Conservation (phyloP, 176 grass and related monocot species). For the Cymbopogon citratus region DNA sequence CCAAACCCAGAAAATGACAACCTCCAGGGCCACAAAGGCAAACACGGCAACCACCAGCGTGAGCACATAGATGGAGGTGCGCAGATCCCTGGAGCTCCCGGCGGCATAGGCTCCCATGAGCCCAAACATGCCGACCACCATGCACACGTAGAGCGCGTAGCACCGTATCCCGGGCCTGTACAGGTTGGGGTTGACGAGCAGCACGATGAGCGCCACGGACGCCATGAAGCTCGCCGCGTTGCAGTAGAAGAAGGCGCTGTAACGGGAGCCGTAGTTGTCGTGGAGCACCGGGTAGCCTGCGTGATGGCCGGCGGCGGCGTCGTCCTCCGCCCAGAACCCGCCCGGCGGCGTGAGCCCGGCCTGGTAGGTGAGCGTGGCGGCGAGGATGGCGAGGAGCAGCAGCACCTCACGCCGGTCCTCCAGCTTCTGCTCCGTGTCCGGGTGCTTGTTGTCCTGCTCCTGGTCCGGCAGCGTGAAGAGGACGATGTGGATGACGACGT, state of each 20-base stretch:
- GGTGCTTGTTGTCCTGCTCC: slow-evolving; percentile 8
- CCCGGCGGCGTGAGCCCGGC: slow-evolving; percentile 47
- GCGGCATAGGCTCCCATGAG: slow-evolving; percentile 47
- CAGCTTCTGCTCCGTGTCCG: background rate
- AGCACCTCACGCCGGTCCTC: slow-evolving; percentile 23
- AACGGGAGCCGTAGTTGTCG: background rate
- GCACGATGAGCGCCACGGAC: slow-evolving; percentile 36
- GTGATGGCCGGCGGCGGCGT: background rate
- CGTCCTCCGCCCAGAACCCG: slow-evolving; percentile 22
- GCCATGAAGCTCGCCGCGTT: slow-evolving; percentile 49
- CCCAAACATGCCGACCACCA: slow-evolving; percentile 20
- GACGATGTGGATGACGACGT: slow-evolving; percentile 36
- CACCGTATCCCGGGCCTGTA: slow-evolving; percentile 22
- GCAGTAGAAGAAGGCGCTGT: slow-evolving; percentile 51
- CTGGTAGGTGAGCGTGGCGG: slow-evolving; percentile 44
- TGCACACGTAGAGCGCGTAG: slow-evolving; percentile 36
- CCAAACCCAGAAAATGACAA: background rate
- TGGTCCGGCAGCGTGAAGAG: slow-evolving; percentile 36
- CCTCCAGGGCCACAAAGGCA: slow-evolving; percentile 7
- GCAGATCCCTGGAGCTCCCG: slow-evolving; percentile 26
- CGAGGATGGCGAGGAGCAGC: slow-evolving; percentile 40
- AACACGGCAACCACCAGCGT: slow-evolving; percentile 9
- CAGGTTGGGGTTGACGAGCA: slow-evolving; percentile 39
- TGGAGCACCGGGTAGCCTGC: slow-evolving; percentile 35
- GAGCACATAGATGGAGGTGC: slow-evolving; percentile 37